Percentiles rank a stretch among this genome's conserved stretches.
Evolutionary conservation across 1,284 basidiomycete genomes (phyloP).

Genomic region (Boletellus sp.): DNA sequence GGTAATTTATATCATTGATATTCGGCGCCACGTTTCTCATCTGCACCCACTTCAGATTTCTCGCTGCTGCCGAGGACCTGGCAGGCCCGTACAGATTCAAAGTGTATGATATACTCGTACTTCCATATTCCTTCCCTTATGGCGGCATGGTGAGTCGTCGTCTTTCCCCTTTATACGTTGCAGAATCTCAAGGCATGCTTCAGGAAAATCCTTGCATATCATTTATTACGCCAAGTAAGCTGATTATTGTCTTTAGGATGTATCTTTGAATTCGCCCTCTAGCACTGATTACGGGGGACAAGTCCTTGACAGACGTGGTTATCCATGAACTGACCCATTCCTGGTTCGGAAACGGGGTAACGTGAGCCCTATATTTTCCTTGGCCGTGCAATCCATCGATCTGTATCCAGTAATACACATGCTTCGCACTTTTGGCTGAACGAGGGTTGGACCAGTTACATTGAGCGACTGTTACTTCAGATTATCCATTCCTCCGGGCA

Average conservation of each 20-base stretch:
- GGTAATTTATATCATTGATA: constrained; percentile 37
- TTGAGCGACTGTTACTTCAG: constrained; percentile 82
- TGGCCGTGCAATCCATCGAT: constrained; percentile 14
- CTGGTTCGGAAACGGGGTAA: constrained; percentile 87
- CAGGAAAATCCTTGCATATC: constrained; percentile 83
- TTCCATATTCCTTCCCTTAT: constrained; percentile 93
- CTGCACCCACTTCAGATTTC: constrained; percentile 49
- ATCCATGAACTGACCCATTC: constrained; percentile 80
- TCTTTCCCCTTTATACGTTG: not conserved
- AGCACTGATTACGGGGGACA: constrained; percentile 83
- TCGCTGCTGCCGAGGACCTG: constrained; percentile 74
- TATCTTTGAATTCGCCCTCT: not conserved
- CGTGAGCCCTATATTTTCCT: constrained; percentile 41
- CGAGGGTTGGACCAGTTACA: constrained; percentile 94
- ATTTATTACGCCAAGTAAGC: constrained; percentile 82
- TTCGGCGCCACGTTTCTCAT: not conserved
- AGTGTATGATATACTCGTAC: constrained; percentile 87
- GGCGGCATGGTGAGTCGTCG: constrained; percentile 70
- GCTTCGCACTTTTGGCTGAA: constrained; percentile 90
- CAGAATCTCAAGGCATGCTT: constrained; percentile 3
- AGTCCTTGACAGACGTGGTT: constrained; percentile 84
- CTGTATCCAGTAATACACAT: constrained; percentile 55
- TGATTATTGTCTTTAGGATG: not conserved
- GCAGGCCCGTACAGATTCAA: constrained; percentile 81
- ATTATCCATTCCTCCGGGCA: constrained; percentile 74